A percentile compares a stretch with the other conserved stretches of the same genome.
Conservation (phyloP, 257 asterid genomes). For the Solanum lycopersicoides region DNA sequence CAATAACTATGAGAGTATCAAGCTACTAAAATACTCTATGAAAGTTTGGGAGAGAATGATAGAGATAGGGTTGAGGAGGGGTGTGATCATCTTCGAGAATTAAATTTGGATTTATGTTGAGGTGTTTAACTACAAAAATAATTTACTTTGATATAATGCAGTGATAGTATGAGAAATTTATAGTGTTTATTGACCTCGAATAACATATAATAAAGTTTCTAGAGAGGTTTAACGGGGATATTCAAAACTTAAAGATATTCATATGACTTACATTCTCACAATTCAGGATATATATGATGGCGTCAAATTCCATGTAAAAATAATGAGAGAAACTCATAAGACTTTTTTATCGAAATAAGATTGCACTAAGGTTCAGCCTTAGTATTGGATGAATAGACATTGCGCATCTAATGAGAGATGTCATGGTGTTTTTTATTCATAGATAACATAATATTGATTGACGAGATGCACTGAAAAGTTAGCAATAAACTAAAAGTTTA, state of each 20-base stretch:
- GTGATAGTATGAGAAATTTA: not conserved
- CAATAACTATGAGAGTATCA: not conserved
- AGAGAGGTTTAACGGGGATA: not conserved
- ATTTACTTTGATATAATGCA: not conserved
- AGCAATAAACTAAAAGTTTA: not conserved
- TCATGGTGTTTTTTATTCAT: not conserved
- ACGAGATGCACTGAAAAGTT: not conserved
- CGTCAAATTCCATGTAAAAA: not conserved
- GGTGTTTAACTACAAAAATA: not conserved
- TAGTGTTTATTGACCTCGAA: not conserved
- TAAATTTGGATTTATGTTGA: not conserved
- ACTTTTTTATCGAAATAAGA: not conserved
- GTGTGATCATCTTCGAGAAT: not conserved
- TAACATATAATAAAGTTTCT: not conserved
- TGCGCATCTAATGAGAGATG: not conserved
- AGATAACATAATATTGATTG: not conserved
- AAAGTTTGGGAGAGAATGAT: not conserved
- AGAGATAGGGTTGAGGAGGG: not conserved
- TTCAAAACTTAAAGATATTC: not conserved
- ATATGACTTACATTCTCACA: not conserved
- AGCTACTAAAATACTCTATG: not conserved
- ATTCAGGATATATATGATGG: not conserved
- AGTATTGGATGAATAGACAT: not conserved
- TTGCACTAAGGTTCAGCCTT: not conserved
- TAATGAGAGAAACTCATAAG: not conserved